Conservation (phyloP, 148 eudicot species). For the Cornus controversa region DNA sequence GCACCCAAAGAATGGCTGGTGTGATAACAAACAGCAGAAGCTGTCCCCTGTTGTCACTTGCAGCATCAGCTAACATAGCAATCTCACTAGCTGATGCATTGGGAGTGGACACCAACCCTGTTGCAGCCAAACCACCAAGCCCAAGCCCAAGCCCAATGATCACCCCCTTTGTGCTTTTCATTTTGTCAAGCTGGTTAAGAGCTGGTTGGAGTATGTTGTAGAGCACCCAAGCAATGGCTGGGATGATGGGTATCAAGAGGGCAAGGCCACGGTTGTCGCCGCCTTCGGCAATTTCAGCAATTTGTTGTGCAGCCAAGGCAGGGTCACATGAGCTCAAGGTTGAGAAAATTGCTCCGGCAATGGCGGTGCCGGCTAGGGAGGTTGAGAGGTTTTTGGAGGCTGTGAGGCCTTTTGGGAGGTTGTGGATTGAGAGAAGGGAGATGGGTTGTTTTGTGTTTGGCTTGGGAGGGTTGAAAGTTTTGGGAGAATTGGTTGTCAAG, state of each 20-base stretch:
- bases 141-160: constrained; percentile 76
- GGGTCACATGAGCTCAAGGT: constrained; percentile 55
- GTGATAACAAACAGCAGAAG: constrained; percentile 70
- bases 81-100: constrained; percentile 49
- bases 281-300: constrained; percentile 75
- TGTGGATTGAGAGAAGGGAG: constrained; percentile 44
- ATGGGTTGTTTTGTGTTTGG: constrained; percentile 36
- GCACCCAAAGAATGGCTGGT: constrained; percentile 90
- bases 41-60: constrained; percentile 72
- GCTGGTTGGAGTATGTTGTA: constrained; percentile 89
- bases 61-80: constrained; percentile 35
- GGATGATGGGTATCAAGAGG: constrained; percentile 67
- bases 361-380: constrained; percentile 40
- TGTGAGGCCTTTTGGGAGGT: constrained; percentile 49
- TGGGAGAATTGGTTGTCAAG: constrained; percentile 28
- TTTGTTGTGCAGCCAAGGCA: constrained; percentile 87
- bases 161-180: constrained; percentile 60
- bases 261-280: constrained; percentile 86
- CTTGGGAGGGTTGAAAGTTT: constrained; percentile 26
- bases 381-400: constrained; percentile 17
- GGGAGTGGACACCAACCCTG: constrained; percentile 40
- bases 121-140: constrained; percentile 56
- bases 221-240: constrained; percentile 88
- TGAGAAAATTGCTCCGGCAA: constrained; percentile 76
- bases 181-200: constrained; percentile 68